Conservation (phyloP, 176 grass and related monocot species). For the Pharus latifolius region DNA sequence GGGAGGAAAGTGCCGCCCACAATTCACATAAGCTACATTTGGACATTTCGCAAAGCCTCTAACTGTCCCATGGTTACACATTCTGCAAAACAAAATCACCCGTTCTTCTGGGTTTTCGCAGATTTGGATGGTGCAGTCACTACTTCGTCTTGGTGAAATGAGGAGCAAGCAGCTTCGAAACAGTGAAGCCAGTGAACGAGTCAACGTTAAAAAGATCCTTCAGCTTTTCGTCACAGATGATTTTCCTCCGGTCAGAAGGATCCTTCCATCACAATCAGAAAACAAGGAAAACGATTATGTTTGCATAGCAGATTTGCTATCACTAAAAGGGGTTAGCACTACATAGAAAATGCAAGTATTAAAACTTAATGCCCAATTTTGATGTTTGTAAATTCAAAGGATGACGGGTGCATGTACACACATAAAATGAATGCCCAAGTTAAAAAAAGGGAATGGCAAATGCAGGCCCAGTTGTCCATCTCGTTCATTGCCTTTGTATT, state of each 20-base stretch:
- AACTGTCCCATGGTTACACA: constrained; percentile 33
- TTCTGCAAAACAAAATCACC: constrained; percentile 48
- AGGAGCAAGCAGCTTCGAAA: constrained; percentile 71
- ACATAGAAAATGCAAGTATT: neutral
- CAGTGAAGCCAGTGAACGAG: constrained; percentile 69
- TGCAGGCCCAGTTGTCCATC: neutral
- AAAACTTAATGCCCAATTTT: neutral
- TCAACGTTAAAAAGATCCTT: constrained; percentile 90
- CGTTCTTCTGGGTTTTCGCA: constrained; percentile 32
- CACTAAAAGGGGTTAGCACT: neutral
- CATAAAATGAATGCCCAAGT: neutral
- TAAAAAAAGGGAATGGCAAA: neutral
- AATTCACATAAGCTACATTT: constrained; percentile 17
- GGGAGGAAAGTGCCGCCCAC: neutral
- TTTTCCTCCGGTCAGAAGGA: constrained; percentile 94
- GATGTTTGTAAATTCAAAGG: neutral
- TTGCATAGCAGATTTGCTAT: neutral
- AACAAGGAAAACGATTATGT: constrained; percentile 5
- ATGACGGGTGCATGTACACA: neutral
- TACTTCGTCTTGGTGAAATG: constrained; percentile 76
- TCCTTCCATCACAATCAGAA: constrained; percentile 48
- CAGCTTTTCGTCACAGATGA: constrained; percentile 92
- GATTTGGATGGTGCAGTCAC: constrained; percentile 21
- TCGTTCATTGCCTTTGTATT: neutral
- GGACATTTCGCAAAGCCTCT: constrained; percentile 16